These are phyloP conservation scores for Populus nigra DNA, from an alignment of 345 rosid species.

Conservation along the genomic window DNA sequence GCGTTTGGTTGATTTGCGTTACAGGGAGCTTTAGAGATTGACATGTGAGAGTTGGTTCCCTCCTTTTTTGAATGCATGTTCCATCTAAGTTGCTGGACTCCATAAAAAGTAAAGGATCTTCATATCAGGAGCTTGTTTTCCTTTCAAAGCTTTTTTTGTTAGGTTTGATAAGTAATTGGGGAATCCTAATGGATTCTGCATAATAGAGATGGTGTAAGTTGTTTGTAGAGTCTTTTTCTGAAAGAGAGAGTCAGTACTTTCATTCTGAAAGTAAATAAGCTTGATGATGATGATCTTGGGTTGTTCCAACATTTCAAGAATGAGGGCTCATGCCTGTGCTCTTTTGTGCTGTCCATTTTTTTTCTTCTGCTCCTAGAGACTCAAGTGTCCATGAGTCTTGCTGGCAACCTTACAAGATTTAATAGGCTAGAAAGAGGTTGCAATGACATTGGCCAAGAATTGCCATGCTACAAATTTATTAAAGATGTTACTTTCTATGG, in stretches of 20 bases:
- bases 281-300: background rate
- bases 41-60: background rate
- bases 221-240: background rate
- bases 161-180: background rate
- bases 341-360: background rate
- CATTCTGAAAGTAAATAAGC: background rate
- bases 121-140: background rate
- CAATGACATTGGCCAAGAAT: background rate
- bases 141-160: background rate
- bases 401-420: background rate
- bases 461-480: background rate
- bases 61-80: background rate
- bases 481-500: background rate
- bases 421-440: background rate
- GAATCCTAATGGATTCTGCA: background rate
- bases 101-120: background rate
- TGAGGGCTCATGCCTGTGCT: background rate
- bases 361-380: background rate
- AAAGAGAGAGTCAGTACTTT: no score
- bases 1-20: background rate
- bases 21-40: background rate
- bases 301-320: background rate
- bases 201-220: background rate
- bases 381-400: background rate
- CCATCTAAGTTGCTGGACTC: background rate